phyloP scores from a whole-genome alignment of 2,329 filamentous ascomycete genomes.

The Fusarium chlamydosporum region DNA sequence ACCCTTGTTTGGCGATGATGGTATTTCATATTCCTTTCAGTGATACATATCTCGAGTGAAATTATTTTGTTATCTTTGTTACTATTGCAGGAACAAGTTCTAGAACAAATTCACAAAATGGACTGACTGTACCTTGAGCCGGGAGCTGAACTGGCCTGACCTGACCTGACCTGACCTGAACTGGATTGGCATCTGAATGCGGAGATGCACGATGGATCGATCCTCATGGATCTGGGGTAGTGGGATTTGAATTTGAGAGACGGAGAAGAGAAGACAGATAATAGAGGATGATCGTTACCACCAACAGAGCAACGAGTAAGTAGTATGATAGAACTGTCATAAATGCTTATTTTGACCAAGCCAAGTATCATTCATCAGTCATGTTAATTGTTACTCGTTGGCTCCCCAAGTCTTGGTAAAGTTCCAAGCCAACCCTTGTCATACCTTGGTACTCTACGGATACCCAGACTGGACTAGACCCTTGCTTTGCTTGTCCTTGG shows the following conservation, averaged over 20 bases:
- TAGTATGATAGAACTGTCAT: background rate
- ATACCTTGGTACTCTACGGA: too few relatives aligned
- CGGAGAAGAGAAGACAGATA: background rate
- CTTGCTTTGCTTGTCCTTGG: constrained; percentile 9
- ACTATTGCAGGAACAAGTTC: background rate
- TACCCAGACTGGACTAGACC: background rate
- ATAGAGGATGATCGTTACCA: too few relatives aligned
- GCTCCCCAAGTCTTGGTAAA: constrained; percentile 1
- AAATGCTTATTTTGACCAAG: background rate
- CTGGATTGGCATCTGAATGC: constrained; percentile 15
- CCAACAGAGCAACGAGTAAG: too few relatives aligned
- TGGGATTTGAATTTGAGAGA: background rate
- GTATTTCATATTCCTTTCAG: background rate
- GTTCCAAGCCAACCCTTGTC: constrained; percentile 5
- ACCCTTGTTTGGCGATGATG: constrained; percentile 12
- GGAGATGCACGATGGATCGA: constrained; percentile 32
- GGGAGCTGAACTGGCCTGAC: background rate
- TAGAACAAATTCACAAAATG: background rate
- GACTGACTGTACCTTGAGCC: background rate
- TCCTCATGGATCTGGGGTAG: background rate
- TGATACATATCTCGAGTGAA: background rate
- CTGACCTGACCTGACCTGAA: background rate
- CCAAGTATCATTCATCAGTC: background rate
- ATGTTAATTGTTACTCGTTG: background rate
- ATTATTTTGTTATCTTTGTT: background rate